These are phyloP conservation scores for Oryza longistaminata DNA, from an alignment of 176 grass and related monocot genomes.

Conservation along the genomic window DNA sequence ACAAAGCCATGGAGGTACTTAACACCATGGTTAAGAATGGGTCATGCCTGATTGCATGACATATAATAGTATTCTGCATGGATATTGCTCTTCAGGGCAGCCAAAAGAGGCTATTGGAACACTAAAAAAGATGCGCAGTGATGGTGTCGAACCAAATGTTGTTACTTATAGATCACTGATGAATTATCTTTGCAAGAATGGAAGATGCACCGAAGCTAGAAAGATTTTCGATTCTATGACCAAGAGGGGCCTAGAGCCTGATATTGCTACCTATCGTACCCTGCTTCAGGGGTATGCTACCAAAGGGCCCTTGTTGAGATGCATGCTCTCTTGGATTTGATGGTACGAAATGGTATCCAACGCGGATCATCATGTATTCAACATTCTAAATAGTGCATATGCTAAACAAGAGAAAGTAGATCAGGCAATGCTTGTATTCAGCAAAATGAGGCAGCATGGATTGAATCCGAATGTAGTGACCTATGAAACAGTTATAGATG, in stretches of 20 bases:
- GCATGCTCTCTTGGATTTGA: too few relatives aligned
- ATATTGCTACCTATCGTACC: background rate
- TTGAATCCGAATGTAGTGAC: too few relatives aligned
- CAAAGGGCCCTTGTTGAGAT: background rate
- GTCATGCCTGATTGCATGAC: too few relatives aligned
- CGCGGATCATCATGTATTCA: background rate
- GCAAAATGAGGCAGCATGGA: too few relatives aligned
- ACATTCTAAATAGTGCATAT: conserved; percentile 11
- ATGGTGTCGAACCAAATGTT: too few relatives aligned
- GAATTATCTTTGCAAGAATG: conserved; percentile 25
- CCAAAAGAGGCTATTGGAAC: too few relatives aligned
- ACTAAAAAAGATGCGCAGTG: too few relatives aligned
- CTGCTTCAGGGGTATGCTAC: background rate
- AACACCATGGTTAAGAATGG: background rate
- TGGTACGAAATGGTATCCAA: background rate
- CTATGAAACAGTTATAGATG: too few relatives aligned
- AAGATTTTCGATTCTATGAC: conserved; percentile 12
- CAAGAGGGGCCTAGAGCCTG: background rate
- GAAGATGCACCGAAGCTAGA: conserved; percentile 15
- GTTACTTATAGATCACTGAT: background rate
- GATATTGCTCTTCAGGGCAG: too few relatives aligned
- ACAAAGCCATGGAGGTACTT: background rate
- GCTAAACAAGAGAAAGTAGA: background rate
- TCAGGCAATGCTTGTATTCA: background rate
- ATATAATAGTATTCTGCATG: too few relatives aligned